phyloP scores from a whole-genome alignment of 352 stramenopile species.

The Thraustochytrium sp. region DNA sequence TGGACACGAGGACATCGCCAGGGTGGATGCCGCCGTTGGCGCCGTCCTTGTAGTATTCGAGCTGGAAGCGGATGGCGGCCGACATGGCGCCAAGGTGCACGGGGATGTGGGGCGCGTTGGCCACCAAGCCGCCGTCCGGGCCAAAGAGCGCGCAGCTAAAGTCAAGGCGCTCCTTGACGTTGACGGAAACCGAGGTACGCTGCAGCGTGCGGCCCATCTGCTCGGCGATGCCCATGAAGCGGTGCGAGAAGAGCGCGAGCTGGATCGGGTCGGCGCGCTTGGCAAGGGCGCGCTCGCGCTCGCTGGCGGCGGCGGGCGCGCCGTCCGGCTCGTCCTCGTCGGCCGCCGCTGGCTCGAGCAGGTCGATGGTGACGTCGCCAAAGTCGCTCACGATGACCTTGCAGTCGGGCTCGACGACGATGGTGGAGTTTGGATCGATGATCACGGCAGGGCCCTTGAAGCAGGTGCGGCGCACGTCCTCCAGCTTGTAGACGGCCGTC shows the following conservation, averaged over 20 bases:
- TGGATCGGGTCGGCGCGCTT: conserved; percentile 85
- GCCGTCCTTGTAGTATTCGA: conserved; percentile 40
- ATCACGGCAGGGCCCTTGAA: conserved; percentile 90
- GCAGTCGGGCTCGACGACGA: conserved; percentile 94
- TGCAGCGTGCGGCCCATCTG: conserved; percentile 97
- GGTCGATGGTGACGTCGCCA: conserved; percentile 79
- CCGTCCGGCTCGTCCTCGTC: conserved; percentile 34
- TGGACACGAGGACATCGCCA: conserved; percentile 96
- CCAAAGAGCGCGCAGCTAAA: conserved; percentile 98
- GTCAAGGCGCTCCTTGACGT: conserved; percentile 99
- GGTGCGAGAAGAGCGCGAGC: conserved; percentile 90
- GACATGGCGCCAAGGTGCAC: conserved; percentile 98
- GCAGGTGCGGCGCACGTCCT: conserved; percentile 45
- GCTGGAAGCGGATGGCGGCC: conserved; percentile 89
- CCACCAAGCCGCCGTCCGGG: conserved; percentile 92
- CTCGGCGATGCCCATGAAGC: conserved; percentile 99
- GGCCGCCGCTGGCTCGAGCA: conserved; percentile 11
- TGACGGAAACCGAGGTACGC: conserved; percentile 92
- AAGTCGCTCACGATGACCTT: conserved; percentile 79
- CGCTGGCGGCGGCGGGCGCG: not conserved
- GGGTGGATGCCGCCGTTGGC: conserved; percentile 75
- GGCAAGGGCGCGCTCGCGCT: conserved; percentile 39
- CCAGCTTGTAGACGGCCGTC: conserved; percentile 85
- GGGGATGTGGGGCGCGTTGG: conserved; percentile 96
- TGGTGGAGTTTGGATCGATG: conserved; percentile 94